Conservation (phyloP, 2,329 filamentous ascomycete genomes). For the Helotiales sp. region DNA sequence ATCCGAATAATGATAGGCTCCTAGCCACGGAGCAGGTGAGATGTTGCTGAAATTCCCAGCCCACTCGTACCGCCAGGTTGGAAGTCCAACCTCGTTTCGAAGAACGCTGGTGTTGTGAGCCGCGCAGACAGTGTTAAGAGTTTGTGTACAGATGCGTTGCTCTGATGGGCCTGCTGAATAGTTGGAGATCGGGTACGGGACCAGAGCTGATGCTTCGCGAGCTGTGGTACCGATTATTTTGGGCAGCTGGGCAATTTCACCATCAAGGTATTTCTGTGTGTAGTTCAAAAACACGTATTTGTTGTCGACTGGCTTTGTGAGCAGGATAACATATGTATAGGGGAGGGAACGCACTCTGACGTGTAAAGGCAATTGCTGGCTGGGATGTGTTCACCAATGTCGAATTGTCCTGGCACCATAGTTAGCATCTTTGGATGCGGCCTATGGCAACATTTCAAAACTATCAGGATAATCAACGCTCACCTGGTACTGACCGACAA, state of each 20-base stretch:
- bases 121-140: constrained; percentile 4
- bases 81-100: constrained; percentile 3
- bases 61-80: constrained; percentile 34
- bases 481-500: constrained; percentile 1
- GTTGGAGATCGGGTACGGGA: constrained; percentile 9
- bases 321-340: background rate
- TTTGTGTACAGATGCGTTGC: background rate
- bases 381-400: constrained; percentile 11
- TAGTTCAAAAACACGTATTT: constrained; percentile 14
- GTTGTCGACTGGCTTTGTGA: constrained; percentile 3
- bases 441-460: no score
- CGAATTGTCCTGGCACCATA: constrained; percentile 13
- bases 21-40: constrained; percentile 19
- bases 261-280: background rate
- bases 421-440: no score
- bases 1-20: constrained; percentile 17
- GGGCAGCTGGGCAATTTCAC: constrained; percentile 10
- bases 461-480: no score
- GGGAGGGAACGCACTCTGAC: background rate
- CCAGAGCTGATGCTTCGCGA: constrained; percentile 7
- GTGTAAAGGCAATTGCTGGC: constrained; percentile 1
- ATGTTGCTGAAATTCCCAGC: constrained; percentile 35
- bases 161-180: constrained; percentile 5
- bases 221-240: constrained; percentile 16
- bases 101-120: constrained; percentile 11